These are phyloP conservation scores for Botrytis cinerea DNA, from an alignment of 2,329 filamentous ascomycete species.

Conservation along the genomic window DNA sequence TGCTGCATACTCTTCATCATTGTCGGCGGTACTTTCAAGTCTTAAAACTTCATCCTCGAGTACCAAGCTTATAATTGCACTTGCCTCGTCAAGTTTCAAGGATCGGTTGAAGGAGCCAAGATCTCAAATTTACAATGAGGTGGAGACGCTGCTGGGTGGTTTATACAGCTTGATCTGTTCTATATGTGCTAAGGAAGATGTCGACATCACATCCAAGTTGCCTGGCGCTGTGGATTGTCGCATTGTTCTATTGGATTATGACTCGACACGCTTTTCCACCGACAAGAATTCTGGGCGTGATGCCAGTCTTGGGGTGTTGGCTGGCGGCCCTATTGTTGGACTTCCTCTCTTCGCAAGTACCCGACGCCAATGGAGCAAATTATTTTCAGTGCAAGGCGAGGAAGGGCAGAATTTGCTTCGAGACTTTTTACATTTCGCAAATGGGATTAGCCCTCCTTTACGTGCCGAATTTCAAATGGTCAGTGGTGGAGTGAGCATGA, in stretches of 20 bases:
- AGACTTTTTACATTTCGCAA: slow-evolving; percentile 51
- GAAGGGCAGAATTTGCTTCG: slow-evolving; percentile 60
- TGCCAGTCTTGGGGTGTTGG: slow-evolving; percentile 32
- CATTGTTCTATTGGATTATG: slow-evolving; percentile 71
- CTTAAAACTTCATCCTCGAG: slow-evolving; percentile 46
- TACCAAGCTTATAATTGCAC: slow-evolving; percentile 51
- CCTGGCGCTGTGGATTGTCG: slow-evolving; percentile 74
- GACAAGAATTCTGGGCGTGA: slow-evolving; percentile 27
- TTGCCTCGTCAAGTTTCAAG: slow-evolving; percentile 59
- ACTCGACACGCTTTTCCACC: slow-evolving; percentile 46
- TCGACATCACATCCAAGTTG: slow-evolving; percentile 62
- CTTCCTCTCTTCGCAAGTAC: slow-evolving; percentile 54
- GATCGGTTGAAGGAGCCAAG: slow-evolving; percentile 53
- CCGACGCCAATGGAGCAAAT: slow-evolving; percentile 60
- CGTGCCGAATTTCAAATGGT: slow-evolving; percentile 55
- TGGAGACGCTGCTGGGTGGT: slow-evolving; percentile 72
- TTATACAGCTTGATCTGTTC: slow-evolving; percentile 77
- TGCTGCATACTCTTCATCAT: slow-evolving; percentile 60
- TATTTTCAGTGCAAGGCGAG: slow-evolving; percentile 69
- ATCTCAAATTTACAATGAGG: slow-evolving; percentile 59
- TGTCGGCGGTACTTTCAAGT: slow-evolving; percentile 55
- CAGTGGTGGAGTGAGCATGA: slow-evolving; percentile 54
- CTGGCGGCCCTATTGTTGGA: slow-evolving; percentile 44
- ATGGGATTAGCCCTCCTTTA: slow-evolving; percentile 50
- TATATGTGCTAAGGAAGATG: slow-evolving; percentile 61